phyloP scores from a whole-genome alignment of 495 filamentous ascomycete genomes.

The Lasiosphaeria ovina region DNA sequence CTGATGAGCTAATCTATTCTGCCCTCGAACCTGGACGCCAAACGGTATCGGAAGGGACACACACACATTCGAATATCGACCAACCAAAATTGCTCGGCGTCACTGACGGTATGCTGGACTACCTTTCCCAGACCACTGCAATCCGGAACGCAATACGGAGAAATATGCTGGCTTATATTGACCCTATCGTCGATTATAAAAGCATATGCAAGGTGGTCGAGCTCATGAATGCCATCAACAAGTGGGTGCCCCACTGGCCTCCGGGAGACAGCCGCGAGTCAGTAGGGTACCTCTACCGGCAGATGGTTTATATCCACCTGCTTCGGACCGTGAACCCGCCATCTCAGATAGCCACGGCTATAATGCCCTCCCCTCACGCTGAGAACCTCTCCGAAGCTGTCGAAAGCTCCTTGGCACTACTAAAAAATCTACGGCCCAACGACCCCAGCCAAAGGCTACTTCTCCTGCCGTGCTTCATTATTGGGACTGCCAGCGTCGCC shows the following conservation, averaged over 20 bases:
- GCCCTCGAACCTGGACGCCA: constrained; percentile 52
- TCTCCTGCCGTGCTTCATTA: constrained; percentile 79
- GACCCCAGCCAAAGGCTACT: constrained; percentile 70
- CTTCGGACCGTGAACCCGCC: constrained; percentile 62
- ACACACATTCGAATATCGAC: constrained; percentile 69
- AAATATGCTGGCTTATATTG: constrained; percentile 59
- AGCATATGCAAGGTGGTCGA: constrained; percentile 70
- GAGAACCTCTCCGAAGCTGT: constrained; percentile 33
- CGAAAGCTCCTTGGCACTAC: constrained; percentile 68
- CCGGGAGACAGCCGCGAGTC: constrained; percentile 68
- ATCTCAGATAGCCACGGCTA: constrained; percentile 40
- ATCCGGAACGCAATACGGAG: constrained; percentile 74
- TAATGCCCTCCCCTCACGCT: constrained; percentile 42
- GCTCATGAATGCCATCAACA: constrained; percentile 72
- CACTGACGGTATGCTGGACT: constrained; percentile 78
- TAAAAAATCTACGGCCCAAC: constrained; percentile 56
- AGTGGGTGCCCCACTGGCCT: constrained; percentile 71
- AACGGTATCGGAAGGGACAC: constrained; percentile 59
- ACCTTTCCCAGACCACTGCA: constrained; percentile 75
- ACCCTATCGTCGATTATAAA: constrained; percentile 72
- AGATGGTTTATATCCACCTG: constrained; percentile 88
- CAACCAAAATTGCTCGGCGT: constrained; percentile 82
- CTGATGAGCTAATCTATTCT: constrained; percentile 72
- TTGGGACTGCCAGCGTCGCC: constrained; percentile 83
- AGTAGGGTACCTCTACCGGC: constrained; percentile 78